Evolutionary conservation across 352 stramenopile genomes (phyloP), one percentile per base, ranked within the genome.

Genomic region (Globisporangium emineosum): DNA sequence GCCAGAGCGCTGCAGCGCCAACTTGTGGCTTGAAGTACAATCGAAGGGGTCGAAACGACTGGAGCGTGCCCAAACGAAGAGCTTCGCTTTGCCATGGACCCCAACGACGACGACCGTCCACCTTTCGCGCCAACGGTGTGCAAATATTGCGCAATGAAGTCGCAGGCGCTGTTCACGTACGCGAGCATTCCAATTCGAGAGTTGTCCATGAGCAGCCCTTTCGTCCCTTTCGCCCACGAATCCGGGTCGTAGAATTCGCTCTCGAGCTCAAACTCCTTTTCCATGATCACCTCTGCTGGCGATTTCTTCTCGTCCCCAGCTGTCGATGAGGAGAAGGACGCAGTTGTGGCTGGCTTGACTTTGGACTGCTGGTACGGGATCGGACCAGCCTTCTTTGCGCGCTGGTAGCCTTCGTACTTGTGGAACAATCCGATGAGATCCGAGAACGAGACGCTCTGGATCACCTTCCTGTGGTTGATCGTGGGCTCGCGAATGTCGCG

Each of bases 401-500:
- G 69, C 37, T 79, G 73, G 62, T 91, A 92, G 6, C 79, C 69
- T 59, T 89, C 79, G 55, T 90, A 90, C 57, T 84, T 69, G 58
- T 93, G 83, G 57, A 89, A 91, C 47, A 76, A 65, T 0, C 71
- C 60, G 43, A 83, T 67, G 6, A 94, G 61, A 42, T 93, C 84
- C 15, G 72, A 78, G 49, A 80, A 87, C 3, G 74, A 76, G 32
- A 85, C 72, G 53, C 75, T 88, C 66, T 89, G 77, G 21, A 85
- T 64, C 10, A 81, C 69, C 50, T 86, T 77, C 10, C 78, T 70
- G 55, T 92, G 74, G 49, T 94, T 94, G 12, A 90, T 68, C 21
- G 82, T 92, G 15, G 71, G 73, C 33, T 93, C 81, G n/a, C 82
- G 77, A 54, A 93, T 91, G 55, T 91, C 86, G 27, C 84, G 88